Percentiles rank a stretch among this genome's conserved stretches.
phyloP scores from a whole-genome alignment of 2,329 filamentous ascomycete species.

The Aulographum hederae region DNA sequence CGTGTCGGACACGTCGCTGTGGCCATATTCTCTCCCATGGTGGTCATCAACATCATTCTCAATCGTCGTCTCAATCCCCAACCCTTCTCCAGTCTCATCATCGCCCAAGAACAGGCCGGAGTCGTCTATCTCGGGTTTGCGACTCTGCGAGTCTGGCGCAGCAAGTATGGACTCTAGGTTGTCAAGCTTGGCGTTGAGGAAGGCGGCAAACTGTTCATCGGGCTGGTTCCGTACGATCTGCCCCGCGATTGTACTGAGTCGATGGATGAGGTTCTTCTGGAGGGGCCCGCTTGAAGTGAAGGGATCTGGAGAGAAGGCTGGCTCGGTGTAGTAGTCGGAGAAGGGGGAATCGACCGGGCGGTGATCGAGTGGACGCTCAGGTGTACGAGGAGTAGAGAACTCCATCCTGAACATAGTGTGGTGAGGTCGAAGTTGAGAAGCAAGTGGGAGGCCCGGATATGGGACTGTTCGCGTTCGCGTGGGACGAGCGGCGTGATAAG shows the following conservation, averaged over 20 bases:
- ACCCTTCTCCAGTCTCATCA: constrained; percentile 6
- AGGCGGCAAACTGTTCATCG: constrained; percentile 2
- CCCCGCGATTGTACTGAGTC: constrained; percentile 17
- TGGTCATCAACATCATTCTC: constrained; percentile 1
- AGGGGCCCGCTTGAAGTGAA: constrained; percentile 7
- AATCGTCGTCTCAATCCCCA: constrained; percentile 1
- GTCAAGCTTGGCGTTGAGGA: constrained; percentile 10
- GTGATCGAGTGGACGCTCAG: constrained; percentile 1
- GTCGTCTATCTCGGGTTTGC: constrained; percentile 11
- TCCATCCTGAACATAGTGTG: not conserved
- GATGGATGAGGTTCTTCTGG: constrained; percentile 13
- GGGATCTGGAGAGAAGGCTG: not conserved
- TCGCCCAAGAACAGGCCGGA: constrained; percentile 15
- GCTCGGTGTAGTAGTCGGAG: constrained; percentile 21
- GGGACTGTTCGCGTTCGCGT: too few species aligned
- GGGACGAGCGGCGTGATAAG: not conserved
- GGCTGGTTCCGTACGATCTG: constrained; percentile 14
- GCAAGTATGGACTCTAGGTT: constrained; percentile 14
- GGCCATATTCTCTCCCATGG: not conserved
- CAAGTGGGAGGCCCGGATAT: too few species aligned
- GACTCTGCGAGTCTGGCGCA: constrained; percentile 11
- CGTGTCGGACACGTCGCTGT: not conserved
- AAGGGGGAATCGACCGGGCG: constrained; percentile 17
- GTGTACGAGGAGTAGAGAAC: constrained; percentile 3
- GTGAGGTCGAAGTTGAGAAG: too few species aligned